These are phyloP conservation scores for Phenoliferia sp. DNA, from an alignment of 1,284 basidiomycete species.

Conservation along the genomic window DNA sequence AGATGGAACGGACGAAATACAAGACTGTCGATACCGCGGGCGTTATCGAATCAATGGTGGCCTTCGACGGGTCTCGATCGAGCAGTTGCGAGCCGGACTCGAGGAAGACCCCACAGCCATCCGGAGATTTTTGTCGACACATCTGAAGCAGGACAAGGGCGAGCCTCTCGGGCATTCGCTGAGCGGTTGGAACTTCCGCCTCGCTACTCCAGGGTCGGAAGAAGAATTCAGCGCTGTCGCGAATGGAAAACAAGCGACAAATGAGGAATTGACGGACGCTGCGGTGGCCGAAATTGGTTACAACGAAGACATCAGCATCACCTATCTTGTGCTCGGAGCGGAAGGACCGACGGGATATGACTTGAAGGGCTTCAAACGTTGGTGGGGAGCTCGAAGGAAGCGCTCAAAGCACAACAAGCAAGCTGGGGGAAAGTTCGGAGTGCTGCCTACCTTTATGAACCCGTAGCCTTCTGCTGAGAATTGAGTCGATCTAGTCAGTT, in stretches of 20 bases:
- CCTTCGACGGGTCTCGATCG: background rate
- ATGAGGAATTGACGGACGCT: background rate
- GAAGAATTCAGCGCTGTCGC: background rate
- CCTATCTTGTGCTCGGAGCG: background rate
- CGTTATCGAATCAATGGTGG: background rate
- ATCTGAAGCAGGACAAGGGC: background rate
- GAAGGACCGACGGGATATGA: background rate
- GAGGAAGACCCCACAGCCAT: background rate
- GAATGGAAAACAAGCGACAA: background rate
- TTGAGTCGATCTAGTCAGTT: no score
- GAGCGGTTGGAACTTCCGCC: background rate
- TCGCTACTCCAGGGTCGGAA: background rate
- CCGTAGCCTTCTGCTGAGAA: no score
- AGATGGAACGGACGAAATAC: background rate
- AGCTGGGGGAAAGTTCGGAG: no score
- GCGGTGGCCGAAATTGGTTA: background rate
- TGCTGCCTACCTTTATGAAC: no score
- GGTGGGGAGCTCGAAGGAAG: no score
- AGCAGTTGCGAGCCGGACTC: background rate
- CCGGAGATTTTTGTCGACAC: background rate
- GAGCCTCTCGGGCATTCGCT: background rate
- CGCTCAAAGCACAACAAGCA: no score
- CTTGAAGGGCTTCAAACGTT: background rate
- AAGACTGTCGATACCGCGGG: background rate
- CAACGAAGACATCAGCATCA: background rate